Evolutionary conservation across 495 filamentous ascomycete species (phyloP), one percentile per base, ranked within the genome.

Genomic region (Penicillium cosmopolitanum): DNA sequence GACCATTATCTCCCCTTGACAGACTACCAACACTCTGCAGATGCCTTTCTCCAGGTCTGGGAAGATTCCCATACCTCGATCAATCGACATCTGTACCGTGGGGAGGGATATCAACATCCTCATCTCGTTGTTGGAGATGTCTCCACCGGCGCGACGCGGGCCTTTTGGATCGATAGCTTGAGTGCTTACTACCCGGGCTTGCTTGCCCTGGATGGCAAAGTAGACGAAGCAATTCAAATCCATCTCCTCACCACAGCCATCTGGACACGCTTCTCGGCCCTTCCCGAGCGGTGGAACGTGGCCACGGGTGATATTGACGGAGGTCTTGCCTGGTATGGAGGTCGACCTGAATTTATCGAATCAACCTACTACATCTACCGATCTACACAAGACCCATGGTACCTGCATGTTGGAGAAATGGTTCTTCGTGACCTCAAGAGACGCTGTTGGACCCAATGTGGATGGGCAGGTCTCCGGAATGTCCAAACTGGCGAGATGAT

Each of bases 361-460:
- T 96, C 91, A 1, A 97, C 91, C 0, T 98, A 95, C 68, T 88
- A 98, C 70, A 75, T 98, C 12, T 97, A 96, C 66, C 85, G 87
- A 35, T 93, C 93, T 8, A 98, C 96, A n/a, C 83, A 85, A 56
- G 95, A 98, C 71, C 94, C 94, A 0, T 98, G 94, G 93, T 97
- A 96, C 75, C 78, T 98, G 11, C 89, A 97, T 69, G 89, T 94
- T 31, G 95, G 94, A 19, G 96, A 98, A 72, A 98, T 98, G 95
- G 87, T 89, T 0, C 80, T 97, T 57, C 84, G 89, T 42, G 95
- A 98, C 69, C 87, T 98, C 62, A 89, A 90, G 61, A 79, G 91
- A 46, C 84, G 96, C 43, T 98, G 95, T 72, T 96, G 92, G 91
- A 93, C 92, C 2, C 85, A 85, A 52, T 98, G 95, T 67, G 95